These are phyloP conservation scores for Rhodamnia rubescens DNA, from an alignment of 345 rosid species.

Conservation along the genomic window DNA sequence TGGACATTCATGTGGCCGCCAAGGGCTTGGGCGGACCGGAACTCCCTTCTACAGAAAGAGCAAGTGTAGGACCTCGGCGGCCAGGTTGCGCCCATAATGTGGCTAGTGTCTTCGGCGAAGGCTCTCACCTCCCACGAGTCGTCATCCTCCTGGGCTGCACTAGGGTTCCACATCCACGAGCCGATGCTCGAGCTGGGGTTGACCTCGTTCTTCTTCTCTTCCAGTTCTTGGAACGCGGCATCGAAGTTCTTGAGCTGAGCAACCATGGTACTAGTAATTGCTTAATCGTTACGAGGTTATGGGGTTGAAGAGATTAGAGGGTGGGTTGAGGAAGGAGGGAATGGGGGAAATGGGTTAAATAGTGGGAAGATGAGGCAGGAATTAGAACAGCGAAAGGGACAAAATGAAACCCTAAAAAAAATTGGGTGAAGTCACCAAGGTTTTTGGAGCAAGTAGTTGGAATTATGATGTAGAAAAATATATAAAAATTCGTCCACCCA, in stretches of 20 bases:
- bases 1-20: constrained; percentile 99
- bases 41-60: constrained; percentile 82
- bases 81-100: constrained; percentile 79
- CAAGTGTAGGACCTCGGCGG: constrained; percentile 94
- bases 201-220: constrained; percentile 10
- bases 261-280: constrained; percentile 17
- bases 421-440: neutral
- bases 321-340: neutral
- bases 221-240: neutral
- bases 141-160: constrained; percentile 40
- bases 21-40: constrained; percentile 91
- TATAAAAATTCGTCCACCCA: neutral
- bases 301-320: neutral
- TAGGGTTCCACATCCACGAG: constrained; percentile 71
- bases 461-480: neutral
- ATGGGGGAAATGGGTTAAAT: neutral
- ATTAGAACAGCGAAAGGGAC: neutral
- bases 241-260: constrained; percentile 18
- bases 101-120: constrained; percentile 72
- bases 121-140: constrained; percentile 89
- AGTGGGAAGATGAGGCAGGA: neutral
- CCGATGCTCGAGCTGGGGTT: constrained; percentile 1
- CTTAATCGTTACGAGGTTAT: neutral
- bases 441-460: neutral
- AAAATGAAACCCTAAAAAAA: neutral